Evolutionary conservation across 768 basidiomycete genomes (phyloP).

Genomic region (Crucibulum laeve): DNA sequence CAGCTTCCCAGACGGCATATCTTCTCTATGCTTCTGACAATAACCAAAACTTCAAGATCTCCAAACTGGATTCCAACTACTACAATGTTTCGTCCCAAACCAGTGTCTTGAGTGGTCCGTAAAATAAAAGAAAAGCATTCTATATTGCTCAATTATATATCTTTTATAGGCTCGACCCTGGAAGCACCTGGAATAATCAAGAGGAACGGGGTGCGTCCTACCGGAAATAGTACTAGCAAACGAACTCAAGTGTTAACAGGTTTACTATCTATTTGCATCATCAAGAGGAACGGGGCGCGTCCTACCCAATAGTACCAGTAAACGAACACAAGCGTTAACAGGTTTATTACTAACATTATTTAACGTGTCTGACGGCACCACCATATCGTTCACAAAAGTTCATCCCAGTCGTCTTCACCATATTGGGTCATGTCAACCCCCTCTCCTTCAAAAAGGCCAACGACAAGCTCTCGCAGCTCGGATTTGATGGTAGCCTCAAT

Average conservation of each 20-base stretch:
- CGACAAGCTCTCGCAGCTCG: too few relatives aligned
- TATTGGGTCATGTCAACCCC: too few relatives aligned
- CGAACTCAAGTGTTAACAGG: conserved; percentile 17
- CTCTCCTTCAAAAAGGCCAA: too few relatives aligned
- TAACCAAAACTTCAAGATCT: conserved; percentile 68
- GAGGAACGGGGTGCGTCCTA: conserved; percentile 36
- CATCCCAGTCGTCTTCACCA: too few relatives aligned
- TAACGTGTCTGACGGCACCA: too few relatives aligned
- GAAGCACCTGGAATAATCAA: conserved; percentile 63
- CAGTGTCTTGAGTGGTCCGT: conserved; percentile 38
- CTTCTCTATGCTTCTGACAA: conserved; percentile 64
- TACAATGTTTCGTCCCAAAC: conserved; percentile 48
- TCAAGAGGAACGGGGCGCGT: conserved; percentile 49
- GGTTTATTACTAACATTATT: too few relatives aligned
- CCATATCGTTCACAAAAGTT: too few relatives aligned
- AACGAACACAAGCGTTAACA: conserved; percentile 9
- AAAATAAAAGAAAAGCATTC: not conserved
- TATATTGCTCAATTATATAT: not conserved
- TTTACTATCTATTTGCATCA: conserved; percentile 56
- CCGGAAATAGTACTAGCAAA: not conserved
- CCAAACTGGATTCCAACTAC: conserved; percentile 51
- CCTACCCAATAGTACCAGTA: not conserved
- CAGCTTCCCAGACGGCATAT: conserved; percentile 46
- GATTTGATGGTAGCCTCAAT: too few relatives aligned
- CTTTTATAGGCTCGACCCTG: conserved; percentile 43